Evolutionary conservation across 495 filamentous ascomycete species (phyloP).

Genomic region (Podospora fimiseda): DNA sequence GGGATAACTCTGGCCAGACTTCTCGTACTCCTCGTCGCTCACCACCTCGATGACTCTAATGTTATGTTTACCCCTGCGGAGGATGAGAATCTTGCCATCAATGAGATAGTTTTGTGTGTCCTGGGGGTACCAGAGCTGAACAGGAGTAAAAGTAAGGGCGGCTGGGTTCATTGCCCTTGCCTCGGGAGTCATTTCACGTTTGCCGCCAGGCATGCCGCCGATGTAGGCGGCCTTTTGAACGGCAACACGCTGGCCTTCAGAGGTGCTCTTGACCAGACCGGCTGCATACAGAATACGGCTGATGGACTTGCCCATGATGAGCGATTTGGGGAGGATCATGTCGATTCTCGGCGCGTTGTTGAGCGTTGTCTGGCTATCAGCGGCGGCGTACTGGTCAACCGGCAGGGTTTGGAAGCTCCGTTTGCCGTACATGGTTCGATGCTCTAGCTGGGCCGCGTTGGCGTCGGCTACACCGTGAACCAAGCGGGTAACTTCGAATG

Average conservation of each 20-base stretch:
- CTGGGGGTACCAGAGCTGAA: conserved; percentile 50
- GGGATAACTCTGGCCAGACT: conserved; percentile 37
- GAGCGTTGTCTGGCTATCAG: conserved; percentile 33
- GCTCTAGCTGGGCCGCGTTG: conserved; percentile 48
- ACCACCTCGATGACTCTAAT: conserved; percentile 66
- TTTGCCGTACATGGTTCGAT: conserved; percentile 49
- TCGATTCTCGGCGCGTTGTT: conserved; percentile 46
- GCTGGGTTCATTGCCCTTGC: conserved; percentile 44
- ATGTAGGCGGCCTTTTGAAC: conserved; percentile 56
- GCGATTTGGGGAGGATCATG: conserved; percentile 58
- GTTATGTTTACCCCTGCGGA: conserved; percentile 77
- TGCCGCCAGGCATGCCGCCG: conserved; percentile 50
- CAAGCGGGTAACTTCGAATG: conserved; percentile 70
- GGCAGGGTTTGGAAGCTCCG: no score
- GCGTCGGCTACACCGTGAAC: conserved; percentile 64
- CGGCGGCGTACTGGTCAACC: conserved; percentile 10
- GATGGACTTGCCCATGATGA: conserved; percentile 57
- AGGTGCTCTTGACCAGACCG: conserved; percentile 57
- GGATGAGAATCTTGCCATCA: conserved; percentile 55
- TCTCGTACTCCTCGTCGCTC: conserved; percentile 58
- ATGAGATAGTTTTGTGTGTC: conserved; percentile 59
- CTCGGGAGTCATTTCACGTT: background rate
- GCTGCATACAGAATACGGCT: conserved; percentile 59
- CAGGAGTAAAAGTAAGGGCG: conserved; percentile 54
- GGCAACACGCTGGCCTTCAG: conserved; percentile 61